Evolutionary conservation across 768 basidiomycete genomes (phyloP), one percentile per base, ranked within the genome.

Genomic region (Tulasnella sp.): DNA sequence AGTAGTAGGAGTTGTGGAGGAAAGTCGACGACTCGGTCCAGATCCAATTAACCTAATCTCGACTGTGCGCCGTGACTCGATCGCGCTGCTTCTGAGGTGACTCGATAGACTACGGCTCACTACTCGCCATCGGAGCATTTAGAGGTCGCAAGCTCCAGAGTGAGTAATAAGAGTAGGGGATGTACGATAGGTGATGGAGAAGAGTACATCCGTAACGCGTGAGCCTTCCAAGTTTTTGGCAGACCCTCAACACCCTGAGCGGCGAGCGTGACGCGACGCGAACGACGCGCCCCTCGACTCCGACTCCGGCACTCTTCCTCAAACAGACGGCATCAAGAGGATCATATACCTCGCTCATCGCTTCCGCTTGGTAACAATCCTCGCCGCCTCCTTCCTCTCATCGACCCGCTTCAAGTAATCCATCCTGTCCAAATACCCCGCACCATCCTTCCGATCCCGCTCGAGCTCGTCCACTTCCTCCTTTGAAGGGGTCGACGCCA

Each of bases 361-460:
- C 8, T 39, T 41, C 19, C 67, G 36, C 76, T 86, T 88, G 74
- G 80, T 83, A 12, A 84, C 81, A 59, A 91, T 90, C 8, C 90
- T 77, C 1, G 82, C 84, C 65, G 87, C 86, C 62, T 90, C 90
- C 78, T 85, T 88, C 74, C 90, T 83, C 64, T 87, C 87, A 37
- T 87, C 89, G 0, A 94, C 92, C 62, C 93, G 81, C 73, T 88
- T 81, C 76, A 95, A 79, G 77, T 94, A 95, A 42, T 93, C 91
- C 36, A 92, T 87, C 80, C 90, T 94, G 75, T 92, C 92, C 22
- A 95, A 81, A 79, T 90, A 95, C 0, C 92, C 91, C 9, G 90
- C 91, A 0, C 88, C 86, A 11, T 44, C 71, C 47, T 88, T 85
- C 63, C 89, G 82, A 73, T 92, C 89, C 3, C 86, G 86, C 65